Conservation (phyloP, 345 rosid genomes). For the Gossypium herbaceum region DNA sequence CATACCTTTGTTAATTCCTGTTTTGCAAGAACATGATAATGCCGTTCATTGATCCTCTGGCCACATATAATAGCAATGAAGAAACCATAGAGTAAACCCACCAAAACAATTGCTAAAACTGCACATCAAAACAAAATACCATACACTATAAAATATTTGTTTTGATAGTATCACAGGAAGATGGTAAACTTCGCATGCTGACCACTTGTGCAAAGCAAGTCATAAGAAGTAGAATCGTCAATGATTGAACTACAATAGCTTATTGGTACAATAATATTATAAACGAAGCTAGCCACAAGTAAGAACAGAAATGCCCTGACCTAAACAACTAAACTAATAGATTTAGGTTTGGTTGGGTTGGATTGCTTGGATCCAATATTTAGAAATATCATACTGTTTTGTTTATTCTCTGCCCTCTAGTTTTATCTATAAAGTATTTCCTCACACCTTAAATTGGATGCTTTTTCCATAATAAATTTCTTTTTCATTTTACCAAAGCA, state of each 20-base stretch:
- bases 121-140: conserved; percentile 23
- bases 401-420: not conserved
- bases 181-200: not conserved
- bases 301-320: not conserved
- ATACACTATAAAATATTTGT: conserved; percentile 1
- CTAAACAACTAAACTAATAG: not conserved
- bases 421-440: not conserved
- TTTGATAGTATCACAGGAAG: not conserved
- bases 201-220: not conserved
- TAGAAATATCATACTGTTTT: not conserved
- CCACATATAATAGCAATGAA: conserved; percentile 99
- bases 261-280: not conserved
- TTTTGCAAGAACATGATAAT: conserved; percentile 94
- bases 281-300: not conserved
- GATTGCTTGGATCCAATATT: not conserved
- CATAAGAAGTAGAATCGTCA: not conserved
- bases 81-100: conserved; percentile 95
- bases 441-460: not conserved
- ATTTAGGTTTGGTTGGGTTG: not conserved
- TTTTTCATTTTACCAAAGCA: not conserved
- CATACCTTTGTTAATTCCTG: conserved; percentile 96
- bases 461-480: not conserved
- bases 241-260: too few relatives aligned
- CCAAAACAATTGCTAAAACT: conserved; percentile 92
- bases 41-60: conserved; percentile 94